Evolutionary conservation across 2,329 filamentous ascomycete species (phyloP), one percentile per base, ranked within the genome.

Genomic region (Zalaria obscura): DNA sequence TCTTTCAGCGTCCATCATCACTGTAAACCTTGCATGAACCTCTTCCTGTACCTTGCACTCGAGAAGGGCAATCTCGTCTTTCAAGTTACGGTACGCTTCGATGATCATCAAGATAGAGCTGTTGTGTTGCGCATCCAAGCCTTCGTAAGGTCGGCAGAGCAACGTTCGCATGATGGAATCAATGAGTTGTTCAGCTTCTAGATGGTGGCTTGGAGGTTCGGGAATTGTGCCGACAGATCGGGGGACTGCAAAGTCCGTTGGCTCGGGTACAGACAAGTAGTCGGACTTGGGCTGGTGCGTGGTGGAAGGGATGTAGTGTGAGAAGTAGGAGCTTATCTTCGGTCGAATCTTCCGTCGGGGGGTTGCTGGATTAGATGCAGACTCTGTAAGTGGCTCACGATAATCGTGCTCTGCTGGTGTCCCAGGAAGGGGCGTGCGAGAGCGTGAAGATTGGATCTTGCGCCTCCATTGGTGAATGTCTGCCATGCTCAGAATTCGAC

Each of bases 101-200:
- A 66, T 63, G 11, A 68, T 55, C n/a, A 55, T 53, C 35, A 66
- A 55, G 1, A 69, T 47, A 2, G 56, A 55, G 42, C 55, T 59
- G 43, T 61, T 62, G 48, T 62, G 54, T 28, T 50, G 46, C 5
- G 50, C 33, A 25, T 55, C 54, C 5, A 61, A 52, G 5, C 42
- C 40, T 5, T 45, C 41, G 36, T 55, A 53, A 2, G 57, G 56
- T 9, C 51, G 40, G 10, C 48, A 39, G 48, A 61, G 50, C 10
- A 60, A 39, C 5, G 46, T 46, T 36, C 52, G 52, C 50, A 57
- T 54, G 8, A 60, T 47, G 7, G 50, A 45, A 38, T 59, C 54
- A 40, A 59, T 50, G 38, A 55, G 45, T n/a, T 47, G 42, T 29
- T 46, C 40, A 2, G 35, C 18, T 5, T 45, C 43, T 7, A 37